Evolutionary conservation across 805 yeast species (phyloP).

Genomic region (Yarrowia sp.): DNA sequence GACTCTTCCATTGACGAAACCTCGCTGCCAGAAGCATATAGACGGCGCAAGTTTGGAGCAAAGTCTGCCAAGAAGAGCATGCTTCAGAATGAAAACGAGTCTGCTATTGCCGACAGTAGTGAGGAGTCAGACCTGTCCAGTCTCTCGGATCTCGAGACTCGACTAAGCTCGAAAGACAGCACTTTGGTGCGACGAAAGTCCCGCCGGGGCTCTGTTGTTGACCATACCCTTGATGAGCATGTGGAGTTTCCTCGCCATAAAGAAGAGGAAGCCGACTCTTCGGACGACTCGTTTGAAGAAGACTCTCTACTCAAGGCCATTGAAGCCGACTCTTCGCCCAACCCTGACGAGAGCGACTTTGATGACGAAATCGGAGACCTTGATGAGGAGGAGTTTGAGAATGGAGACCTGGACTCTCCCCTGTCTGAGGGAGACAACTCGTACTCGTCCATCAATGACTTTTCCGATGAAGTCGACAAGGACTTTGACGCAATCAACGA

Average conservation of each 20-base stretch:
- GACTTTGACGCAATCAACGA: slow-evolving; percentile 31
- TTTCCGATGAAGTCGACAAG: slow-evolving; percentile 36
- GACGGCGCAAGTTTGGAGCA: slow-evolving; percentile 25
- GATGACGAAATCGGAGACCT: slow-evolving; percentile 30
- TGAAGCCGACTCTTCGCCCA: slow-evolving; percentile 18
- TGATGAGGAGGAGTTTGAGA: slow-evolving; percentile 4
- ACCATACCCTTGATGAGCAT: slow-evolving; percentile 23
- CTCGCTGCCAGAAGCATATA: slow-evolving; percentile 20
- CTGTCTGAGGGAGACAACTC: slow-evolving; percentile 23
- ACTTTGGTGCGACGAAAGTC: not conserved
- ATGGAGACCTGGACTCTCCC: slow-evolving; percentile 21
- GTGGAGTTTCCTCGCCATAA: slow-evolving; percentile 13
- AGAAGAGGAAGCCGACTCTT: not conserved
- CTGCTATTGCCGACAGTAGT: slow-evolving; percentile 12
- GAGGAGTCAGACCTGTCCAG: slow-evolving; percentile 16
- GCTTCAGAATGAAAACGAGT: slow-evolving; percentile 14
- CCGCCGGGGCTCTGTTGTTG: slow-evolving; percentile 17
- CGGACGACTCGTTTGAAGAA: slow-evolving; percentile 14
- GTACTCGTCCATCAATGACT: slow-evolving; percentile 25
- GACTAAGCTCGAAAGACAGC: not conserved
- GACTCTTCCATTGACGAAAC: slow-evolving; percentile 23
- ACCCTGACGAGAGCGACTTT: not conserved
- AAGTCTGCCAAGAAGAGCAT: slow-evolving; percentile 21
- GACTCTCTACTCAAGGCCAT: not conserved
- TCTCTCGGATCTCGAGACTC: slow-evolving; percentile 5